Percentiles rank a stretch among this genome's conserved stretches.
Conservation (phyloP, 257 asterid species). For the Capsicum baccatum region DNA sequence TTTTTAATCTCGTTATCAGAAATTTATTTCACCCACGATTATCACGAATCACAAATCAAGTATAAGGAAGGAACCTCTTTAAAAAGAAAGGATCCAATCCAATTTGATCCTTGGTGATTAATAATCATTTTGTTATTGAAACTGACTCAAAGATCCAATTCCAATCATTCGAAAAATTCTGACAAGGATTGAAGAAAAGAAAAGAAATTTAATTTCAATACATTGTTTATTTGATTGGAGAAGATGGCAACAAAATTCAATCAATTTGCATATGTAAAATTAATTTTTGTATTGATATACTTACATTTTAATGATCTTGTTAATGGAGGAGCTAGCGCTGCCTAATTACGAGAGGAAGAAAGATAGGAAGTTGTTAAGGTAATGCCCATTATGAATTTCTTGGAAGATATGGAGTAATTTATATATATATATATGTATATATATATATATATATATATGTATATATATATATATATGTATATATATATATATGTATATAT, state of each 20-base stretch:
- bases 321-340: neutral
- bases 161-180: neutral
- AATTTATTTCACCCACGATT: neutral
- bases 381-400: constrained; percentile 2
- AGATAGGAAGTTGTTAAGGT: constrained; percentile 22
- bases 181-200: neutral
- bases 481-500: neutral
- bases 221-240: neutral
- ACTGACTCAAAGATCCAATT: neutral
- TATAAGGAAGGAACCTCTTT: neutral
- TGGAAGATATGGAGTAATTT: neutral
- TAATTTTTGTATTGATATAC: neutral
- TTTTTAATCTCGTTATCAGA: neutral
- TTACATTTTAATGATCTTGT: neutral
- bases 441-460: no score
- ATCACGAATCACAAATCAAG: neutral
- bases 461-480: no score
- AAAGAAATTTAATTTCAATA: neutral
- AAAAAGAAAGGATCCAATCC: neutral
- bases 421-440: no score
- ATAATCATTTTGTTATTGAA: neutral
- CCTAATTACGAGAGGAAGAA: constrained; percentile 13
- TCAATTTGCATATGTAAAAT: neutral
- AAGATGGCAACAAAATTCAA: neutral
- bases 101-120: neutral